Evolutionary conservation across 2,329 filamentous ascomycete genomes (phyloP), one percentile per base, ranked within the genome.

Genomic region (Stagonosporopsis rhizophila): DNA sequence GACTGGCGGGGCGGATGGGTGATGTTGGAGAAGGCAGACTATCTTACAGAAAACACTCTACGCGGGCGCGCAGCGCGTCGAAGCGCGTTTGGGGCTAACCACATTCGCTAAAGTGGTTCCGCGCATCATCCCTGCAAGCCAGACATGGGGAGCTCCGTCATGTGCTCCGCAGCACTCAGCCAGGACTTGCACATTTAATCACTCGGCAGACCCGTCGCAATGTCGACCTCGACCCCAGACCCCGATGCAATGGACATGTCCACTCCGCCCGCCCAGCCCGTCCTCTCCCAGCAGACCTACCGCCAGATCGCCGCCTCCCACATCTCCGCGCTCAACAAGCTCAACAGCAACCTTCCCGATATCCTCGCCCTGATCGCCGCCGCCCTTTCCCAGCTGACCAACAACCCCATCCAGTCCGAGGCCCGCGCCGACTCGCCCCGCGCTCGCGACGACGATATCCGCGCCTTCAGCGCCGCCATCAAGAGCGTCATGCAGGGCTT

Each of bases 361-460:
- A 59, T 89, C 37, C 89, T 96, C 73, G 90, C 90, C 62, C 92
- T 88, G 54, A 91, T 96, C 69, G 85, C 96, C 52, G 89, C 88
- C 65, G 86, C 88, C 38, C 90, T 96, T 66, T 92, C 96, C 77
- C 85, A 73, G 37, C 82, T 74, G 45, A 74, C 70, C 46, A 71
- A 69, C 32, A 32, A 60, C 25, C 81, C 87, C 64, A 84, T 87
- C 85, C 37, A 84, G 83, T 63, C 71, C 56, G 55, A 65, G 60
- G 40, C 61, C 59, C 62, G 52, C 63, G 53, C 56, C 48, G 61
- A 65, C 67, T 75, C 65, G 64, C 59, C 79, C 79, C 58, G 77
- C 78, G 23, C 52, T 82, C 67, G 77, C 77, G 60, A 77, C 75
- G 58, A 70, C 77, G 53, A 73, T 58, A 57, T 71, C 54, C 52